Evolutionary conservation across 768 basidiomycete genomes (phyloP).

Genomic region (Amyloporia xantha): DNA sequence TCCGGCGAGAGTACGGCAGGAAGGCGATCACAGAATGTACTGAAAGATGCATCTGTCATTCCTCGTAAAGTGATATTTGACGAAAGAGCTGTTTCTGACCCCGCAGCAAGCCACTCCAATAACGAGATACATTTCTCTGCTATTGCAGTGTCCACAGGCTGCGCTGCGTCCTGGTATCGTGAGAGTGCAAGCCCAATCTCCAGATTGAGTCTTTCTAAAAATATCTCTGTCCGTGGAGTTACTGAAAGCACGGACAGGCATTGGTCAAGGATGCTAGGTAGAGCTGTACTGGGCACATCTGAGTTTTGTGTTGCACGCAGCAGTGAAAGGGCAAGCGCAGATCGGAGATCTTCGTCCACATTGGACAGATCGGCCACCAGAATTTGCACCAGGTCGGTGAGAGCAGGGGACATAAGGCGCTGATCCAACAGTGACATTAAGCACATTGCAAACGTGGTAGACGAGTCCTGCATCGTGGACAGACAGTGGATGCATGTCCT

Average conservation of each 20-base stretch:
- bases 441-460: slow-evolving; percentile 32
- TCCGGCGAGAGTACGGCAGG: slow-evolving; percentile 23
- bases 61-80: slow-evolving; percentile 35
- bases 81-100: slow-evolving; percentile 32
- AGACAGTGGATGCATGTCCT: slow-evolving; percentile 41
- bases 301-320: neutral
- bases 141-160: neutral
- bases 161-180: neutral
- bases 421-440: slow-evolving; percentile 43
- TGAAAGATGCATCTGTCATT: slow-evolving; percentile 40
- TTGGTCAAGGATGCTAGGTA: neutral
- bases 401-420: slow-evolving; percentile 37
- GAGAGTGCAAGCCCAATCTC: neutral
- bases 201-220: neutral
- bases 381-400: slow-evolving; percentile 35
- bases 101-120: slow-evolving; percentile 45
- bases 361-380: slow-evolving; percentile 21
- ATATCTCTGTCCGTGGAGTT: neutral
- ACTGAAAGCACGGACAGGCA: neutral
- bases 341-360: slow-evolving; percentile 24
- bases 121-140: slow-evolving; percentile 15
- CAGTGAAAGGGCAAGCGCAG: slow-evolving; percentile 27
- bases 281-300: neutral
- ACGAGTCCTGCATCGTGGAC: slow-evolving; percentile 36
- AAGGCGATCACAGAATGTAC: slow-evolving; percentile 38